These are phyloP conservation scores for Eremothecium sinecaudum DNA, from an alignment of 1,139 yeast genomes.

Conservation along the genomic window DNA sequence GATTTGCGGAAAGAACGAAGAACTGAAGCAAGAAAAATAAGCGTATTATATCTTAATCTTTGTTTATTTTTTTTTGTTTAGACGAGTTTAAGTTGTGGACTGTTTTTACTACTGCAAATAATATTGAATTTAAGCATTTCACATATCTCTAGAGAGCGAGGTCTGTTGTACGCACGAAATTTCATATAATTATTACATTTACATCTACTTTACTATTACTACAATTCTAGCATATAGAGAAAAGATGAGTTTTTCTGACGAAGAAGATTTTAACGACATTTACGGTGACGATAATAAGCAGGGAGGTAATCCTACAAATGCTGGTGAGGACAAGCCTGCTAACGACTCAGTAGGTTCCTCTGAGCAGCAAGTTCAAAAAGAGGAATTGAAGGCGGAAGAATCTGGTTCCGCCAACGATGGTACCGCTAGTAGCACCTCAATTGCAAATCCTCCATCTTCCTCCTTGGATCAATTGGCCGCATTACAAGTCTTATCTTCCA, in stretches of 20 bases:
- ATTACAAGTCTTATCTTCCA: constrained; percentile 28
- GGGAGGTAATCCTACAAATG: constrained; percentile 12
- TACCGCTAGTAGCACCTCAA: constrained; percentile 9
- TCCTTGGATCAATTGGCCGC: constrained; percentile 30
- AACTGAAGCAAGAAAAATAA: too few relatives aligned
- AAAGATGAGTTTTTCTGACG: constrained; percentile 45
- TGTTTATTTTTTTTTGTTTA: neutral
- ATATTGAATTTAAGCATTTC: neutral
- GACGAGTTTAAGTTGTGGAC: neutral
- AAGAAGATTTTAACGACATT: constrained; percentile 80
- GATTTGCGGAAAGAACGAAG: too few relatives aligned
- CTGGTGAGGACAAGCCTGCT: constrained; percentile 11
- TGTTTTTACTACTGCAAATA: too few relatives aligned
- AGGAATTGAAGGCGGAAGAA: constrained; percentile 9
- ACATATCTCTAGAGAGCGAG: neutral
- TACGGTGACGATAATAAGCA: constrained; percentile 37
- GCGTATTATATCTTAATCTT: neutral
- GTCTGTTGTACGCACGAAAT: constrained; percentile 2
- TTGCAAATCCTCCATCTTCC: constrained; percentile 17
- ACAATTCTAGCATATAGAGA: constrained; percentile 2
- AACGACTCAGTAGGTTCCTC: constrained; percentile 8
- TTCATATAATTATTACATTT: constrained; percentile 5
- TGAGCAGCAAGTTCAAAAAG: constrained; percentile 1
- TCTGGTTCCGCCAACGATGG: constrained; percentile 8
- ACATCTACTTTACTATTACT: constrained; percentile 6